These are phyloP conservation scores for Pholiota molesta DNA, from an alignment of 768 basidiomycete genomes.

Conservation along the genomic window DNA sequence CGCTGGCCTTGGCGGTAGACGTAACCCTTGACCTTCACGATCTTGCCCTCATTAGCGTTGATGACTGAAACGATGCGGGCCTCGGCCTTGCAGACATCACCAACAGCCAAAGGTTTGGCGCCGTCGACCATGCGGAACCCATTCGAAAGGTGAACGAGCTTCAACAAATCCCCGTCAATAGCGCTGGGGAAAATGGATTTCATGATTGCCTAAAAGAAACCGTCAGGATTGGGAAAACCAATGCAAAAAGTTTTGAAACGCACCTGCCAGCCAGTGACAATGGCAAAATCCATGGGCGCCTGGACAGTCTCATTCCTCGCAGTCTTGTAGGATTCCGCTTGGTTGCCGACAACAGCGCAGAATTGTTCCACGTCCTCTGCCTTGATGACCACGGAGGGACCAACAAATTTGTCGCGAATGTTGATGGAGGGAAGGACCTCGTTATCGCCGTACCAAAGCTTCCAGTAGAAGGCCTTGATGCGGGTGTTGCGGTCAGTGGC, in stretches of 20 bases:
- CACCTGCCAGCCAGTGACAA: slow-evolving; percentile 98
- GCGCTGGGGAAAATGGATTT: slow-evolving; percentile 92
- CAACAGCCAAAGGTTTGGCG: slow-evolving; percentile 73
- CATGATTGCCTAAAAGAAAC: slow-evolving; percentile 87
- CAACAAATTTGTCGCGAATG: slow-evolving; percentile 80
- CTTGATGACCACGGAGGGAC: slow-evolving; percentile 84
- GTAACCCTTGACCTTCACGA: slow-evolving; percentile 86
- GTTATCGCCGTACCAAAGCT: slow-evolving; percentile 93
- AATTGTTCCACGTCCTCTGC: slow-evolving; percentile 82
- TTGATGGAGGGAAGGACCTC: slow-evolving; percentile 76
- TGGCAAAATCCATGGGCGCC: slow-evolving; percentile 99
- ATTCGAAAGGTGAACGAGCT: slow-evolving; percentile 96
- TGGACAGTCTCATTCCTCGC: slow-evolving; percentile 69
- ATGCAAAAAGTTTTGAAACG: slow-evolving; percentile 26
- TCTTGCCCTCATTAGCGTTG: slow-evolving; percentile 91
- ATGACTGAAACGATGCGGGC: slow-evolving; percentile 88
- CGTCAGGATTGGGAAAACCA: slow-evolving; percentile 9
- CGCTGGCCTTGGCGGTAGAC: slow-evolving; percentile 77
- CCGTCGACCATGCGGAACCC: slow-evolving; percentile 91
- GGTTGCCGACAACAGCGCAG: slow-evolving; percentile 92
- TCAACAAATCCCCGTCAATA: slow-evolving; percentile 93
- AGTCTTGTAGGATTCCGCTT: slow-evolving; percentile 87
- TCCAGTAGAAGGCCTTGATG: slow-evolving; percentile 99
- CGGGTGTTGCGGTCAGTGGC: slow-evolving; percentile 80
- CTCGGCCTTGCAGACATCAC: slow-evolving; percentile 89